A percentile compares a stretch with the other conserved stretches of the same genome.
Conservation (phyloP, 2,329 filamentous ascomycete genomes). For the Botrytis medusae region DNA sequence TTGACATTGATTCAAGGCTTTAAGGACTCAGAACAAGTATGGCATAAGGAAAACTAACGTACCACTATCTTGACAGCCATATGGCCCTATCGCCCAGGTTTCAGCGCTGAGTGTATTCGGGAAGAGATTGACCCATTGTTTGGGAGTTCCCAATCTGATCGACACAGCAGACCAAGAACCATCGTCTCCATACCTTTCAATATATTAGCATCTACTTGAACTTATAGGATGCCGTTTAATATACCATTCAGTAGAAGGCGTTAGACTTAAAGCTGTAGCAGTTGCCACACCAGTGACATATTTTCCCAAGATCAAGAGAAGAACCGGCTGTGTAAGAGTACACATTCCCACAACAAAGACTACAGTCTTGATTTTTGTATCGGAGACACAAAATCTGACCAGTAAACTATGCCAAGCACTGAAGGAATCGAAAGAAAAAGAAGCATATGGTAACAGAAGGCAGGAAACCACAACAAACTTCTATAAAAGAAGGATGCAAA, state of each 20-base stretch:
- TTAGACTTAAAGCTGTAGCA: slow-evolving; percentile 31
- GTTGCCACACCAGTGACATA: slow-evolving; percentile 6
- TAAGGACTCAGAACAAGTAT: not conserved
- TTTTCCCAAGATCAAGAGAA: not conserved
- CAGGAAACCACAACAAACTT: not conserved
- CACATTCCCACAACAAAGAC: not conserved
- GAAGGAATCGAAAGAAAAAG: not conserved
- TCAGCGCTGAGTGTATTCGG: slow-evolving; percentile 70
- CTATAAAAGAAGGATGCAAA: not conserved
- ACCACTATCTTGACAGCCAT: slow-evolving; percentile 49
- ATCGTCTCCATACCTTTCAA: slow-evolving; percentile 59
- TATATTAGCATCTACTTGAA: not conserved
- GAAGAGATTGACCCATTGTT: slow-evolving; percentile 54
- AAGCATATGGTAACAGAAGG: not conserved
- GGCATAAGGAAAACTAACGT: not conserved
- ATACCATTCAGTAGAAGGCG: slow-evolving; percentile 37
- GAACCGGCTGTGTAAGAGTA: not conserved
- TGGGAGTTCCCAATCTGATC: slow-evolving; percentile 56
- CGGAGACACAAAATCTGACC: not conserved
- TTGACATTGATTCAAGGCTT: not conserved
- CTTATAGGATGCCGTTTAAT: not conserved
- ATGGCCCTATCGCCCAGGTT: slow-evolving; percentile 64
- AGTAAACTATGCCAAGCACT: not conserved
- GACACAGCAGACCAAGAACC: slow-evolving; percentile 71
- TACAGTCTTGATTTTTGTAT: not conserved